Evolutionary conservation across 1,139 yeast genomes (phyloP).

Genomic region (Geotrichum histeridarum): DNA sequence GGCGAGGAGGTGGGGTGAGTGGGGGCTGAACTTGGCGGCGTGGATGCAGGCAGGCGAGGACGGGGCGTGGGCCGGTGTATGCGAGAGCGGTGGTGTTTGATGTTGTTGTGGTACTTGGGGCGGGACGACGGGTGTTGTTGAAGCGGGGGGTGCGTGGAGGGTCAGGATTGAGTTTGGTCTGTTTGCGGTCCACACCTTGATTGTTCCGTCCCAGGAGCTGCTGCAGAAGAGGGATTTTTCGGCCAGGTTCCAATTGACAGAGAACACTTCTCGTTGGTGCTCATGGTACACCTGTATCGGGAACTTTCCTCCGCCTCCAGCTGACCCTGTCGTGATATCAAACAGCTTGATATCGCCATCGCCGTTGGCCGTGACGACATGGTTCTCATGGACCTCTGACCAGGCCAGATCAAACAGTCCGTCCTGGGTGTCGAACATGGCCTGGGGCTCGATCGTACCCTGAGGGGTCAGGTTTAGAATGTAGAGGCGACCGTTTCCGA

Average conservation of each 20-base stretch:
- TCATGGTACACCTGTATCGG: slow-evolving; percentile 77
- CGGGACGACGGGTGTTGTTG: slow-evolving; percentile 6
- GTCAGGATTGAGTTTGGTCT: slow-evolving; percentile 59
- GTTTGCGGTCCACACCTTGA: slow-evolving; percentile 67
- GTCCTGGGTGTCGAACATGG: slow-evolving; percentile 83
- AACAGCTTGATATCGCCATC: slow-evolving; percentile 84
- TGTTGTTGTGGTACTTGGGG: slow-evolving; percentile 1
- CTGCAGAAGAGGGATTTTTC: slow-evolving; percentile 69
- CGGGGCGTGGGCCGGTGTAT: not conserved
- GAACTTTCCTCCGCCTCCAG: slow-evolving; percentile 35
- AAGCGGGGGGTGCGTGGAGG: slow-evolving; percentile 33
- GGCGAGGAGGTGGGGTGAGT: slow-evolving; percentile 63
- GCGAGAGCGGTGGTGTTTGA: slow-evolving; percentile 1
- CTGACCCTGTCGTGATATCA: slow-evolving; percentile 51
- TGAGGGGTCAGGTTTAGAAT: slow-evolving; percentile 61
- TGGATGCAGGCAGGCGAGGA: slow-evolving; percentile 45
- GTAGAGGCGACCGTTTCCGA: slow-evolving; percentile 83
- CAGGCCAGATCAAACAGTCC: slow-evolving; percentile 84
- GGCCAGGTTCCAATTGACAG: slow-evolving; percentile 80
- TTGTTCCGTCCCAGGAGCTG: slow-evolving; percentile 88
- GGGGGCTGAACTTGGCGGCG: slow-evolving; percentile 81
- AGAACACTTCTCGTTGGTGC: slow-evolving; percentile 81
- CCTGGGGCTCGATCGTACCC: slow-evolving; percentile 55
- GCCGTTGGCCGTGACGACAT: slow-evolving; percentile 75
- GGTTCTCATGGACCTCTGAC: slow-evolving; percentile 89